Base-by-base conservation (phyloP, 1,284 basidiomycete genomes). In the Puccinia hordei region DNA sequence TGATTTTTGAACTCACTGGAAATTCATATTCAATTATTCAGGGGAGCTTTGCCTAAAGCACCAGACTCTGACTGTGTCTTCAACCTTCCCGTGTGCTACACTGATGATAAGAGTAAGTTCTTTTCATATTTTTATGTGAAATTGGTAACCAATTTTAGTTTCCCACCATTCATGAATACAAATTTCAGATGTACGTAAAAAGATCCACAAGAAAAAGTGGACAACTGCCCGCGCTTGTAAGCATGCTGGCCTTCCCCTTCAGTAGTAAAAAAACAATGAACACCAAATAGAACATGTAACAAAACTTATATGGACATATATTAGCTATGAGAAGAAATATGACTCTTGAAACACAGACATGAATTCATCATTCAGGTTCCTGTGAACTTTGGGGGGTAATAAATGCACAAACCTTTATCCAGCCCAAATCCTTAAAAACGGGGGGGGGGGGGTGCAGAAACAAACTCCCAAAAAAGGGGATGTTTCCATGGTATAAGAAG, bases 31-130 rank as follows among this genome's bases (percentile, higher is more conserved):
- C 51, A n/a, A 57, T 19, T 57, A 17, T 35, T 46, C 38, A 59
- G 66, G 27, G 46, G 65, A 27, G 35, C 46, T 12, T 30, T 55
- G 24, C 76, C 76, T 35, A 30, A 78, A 33, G n/a, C 33, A 27
- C 22, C 65, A 51, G 38, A 66, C 33, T 65, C 41, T 22, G 65
- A 57, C 17, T 78, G 76, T 71, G 76, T 78, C 55, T 71, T 55
- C n/a, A 78, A 78, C 27, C 53, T 78, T 27, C 74, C 74, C 55
- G 74, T 77, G 5, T 77, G 74, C 63, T 76, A 61, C 46, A 49
- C 44, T 46, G 9, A 63, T 13, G 33, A 65, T 61, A 1, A n/a
- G 15, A 35, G 74, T 76, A 65, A 49, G 41, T 27, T 49, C 0
- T 74, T 51, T 12, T 38, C 35, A 2, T 41, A 19, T 3, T 8